Conservation (phyloP, 306 rosid species). For the Sindora glabra region DNA sequence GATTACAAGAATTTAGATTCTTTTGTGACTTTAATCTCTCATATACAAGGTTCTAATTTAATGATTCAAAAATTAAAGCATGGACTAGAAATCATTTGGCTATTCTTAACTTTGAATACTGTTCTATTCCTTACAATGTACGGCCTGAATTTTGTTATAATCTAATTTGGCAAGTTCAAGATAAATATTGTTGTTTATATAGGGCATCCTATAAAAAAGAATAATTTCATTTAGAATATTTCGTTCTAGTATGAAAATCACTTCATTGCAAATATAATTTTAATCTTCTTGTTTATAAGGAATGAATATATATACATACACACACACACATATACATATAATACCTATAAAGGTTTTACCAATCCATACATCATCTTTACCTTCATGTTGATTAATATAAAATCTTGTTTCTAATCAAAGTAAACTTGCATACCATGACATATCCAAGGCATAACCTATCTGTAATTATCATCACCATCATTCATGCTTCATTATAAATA, state of each 20-base stretch:
- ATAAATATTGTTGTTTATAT: constrained; percentile 37
- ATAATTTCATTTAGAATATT: background rate
- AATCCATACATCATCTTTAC: constrained; percentile 46
- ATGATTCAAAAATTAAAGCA: no score
- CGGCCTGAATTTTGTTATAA: constrained; percentile 41
- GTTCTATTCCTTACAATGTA: constrained; percentile 43
- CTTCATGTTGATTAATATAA: constrained; percentile 46
- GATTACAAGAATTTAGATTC: no score
- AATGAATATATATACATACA: no score
- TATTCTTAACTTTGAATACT: constrained; percentile 34
- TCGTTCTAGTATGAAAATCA: no score
- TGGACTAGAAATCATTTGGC: background rate
- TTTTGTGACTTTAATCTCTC: no score
- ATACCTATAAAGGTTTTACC: constrained; percentile 61
- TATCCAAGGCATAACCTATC: constrained; percentile 44
- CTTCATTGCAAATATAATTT: no score
- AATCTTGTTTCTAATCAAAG: constrained; percentile 49
- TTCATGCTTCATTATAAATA: no score
- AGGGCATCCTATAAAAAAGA: constrained; percentile 29
- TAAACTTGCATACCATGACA: constrained; percentile 48
- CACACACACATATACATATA: no score
- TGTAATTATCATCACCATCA: no score
- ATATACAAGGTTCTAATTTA: no score
- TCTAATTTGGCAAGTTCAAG: constrained; percentile 50
- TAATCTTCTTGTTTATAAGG: no score